A percentile compares a stretch with the other conserved stretches of the same genome.
These are phyloP conservation scores for Amanita exitialis DNA, from an alignment of 768 basidiomycete species.

Conservation along the genomic window DNA sequence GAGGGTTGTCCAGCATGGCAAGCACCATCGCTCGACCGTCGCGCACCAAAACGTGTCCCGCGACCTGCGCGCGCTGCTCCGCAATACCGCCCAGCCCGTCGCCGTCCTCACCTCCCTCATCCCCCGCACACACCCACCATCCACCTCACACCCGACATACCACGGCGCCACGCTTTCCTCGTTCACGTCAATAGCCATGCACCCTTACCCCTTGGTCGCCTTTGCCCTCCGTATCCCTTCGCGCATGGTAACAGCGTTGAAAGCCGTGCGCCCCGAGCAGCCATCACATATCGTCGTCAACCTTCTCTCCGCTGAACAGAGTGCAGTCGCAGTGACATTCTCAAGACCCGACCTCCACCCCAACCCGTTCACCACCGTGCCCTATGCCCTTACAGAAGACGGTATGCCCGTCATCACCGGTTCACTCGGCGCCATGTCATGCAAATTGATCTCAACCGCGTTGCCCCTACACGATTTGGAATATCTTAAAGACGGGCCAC, in stretches of 20 bases:
- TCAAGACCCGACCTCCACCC: slow-evolving; percentile 65
- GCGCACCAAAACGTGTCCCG: background rate
- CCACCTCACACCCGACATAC: slow-evolving; percentile 20
- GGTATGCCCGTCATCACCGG: slow-evolving; percentile 52
- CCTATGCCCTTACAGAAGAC: slow-evolving; percentile 33
- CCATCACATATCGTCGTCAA: slow-evolving; percentile 65
- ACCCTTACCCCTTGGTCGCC: slow-evolving; percentile 78
- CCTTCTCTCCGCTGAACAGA: slow-evolving; percentile 63
- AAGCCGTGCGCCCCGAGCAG: slow-evolving; percentile 14
- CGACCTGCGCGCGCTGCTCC: slow-evolving; percentile 48
- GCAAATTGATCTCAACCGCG: slow-evolving; percentile 50
- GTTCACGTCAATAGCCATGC: slow-evolving; percentile 85
- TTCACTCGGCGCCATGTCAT: slow-evolving; percentile 63
- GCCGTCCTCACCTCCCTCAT: slow-evolving; percentile 73
- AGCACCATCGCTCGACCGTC: background rate
- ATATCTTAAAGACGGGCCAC: slow-evolving; percentile 18
- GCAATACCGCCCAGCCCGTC: slow-evolving; percentile 76
- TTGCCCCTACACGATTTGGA: slow-evolving; percentile 52
- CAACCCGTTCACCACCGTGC: slow-evolving; percentile 37
- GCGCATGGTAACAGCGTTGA: slow-evolving; percentile 64
- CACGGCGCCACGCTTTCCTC: slow-evolving; percentile 95
- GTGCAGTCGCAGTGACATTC: slow-evolving; percentile 53
- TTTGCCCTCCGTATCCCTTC: slow-evolving; percentile 90
- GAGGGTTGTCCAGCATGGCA: background rate
- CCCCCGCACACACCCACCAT: slow-evolving; percentile 18